These are phyloP conservation scores for Saksenaea oblongispora DNA, from an alignment of 371 early-diverging fungal species.

Conservation along the genomic window DNA sequence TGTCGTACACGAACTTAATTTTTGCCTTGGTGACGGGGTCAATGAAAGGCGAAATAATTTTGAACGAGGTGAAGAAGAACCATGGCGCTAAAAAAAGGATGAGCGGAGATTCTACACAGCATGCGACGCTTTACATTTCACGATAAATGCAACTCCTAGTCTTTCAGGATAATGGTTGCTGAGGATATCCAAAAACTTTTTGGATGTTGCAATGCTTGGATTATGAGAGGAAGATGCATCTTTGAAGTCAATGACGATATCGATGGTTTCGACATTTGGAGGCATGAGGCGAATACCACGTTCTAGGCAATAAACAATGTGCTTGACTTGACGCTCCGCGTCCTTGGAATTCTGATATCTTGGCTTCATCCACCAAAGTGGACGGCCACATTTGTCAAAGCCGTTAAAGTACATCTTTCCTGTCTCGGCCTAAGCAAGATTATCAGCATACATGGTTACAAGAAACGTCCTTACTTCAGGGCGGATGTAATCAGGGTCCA, in stretches of 20 bases:
- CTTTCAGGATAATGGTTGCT: conserved; percentile 84
- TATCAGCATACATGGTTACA: background rate
- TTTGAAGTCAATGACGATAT: conserved; percentile 76
- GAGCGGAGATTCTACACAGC: conserved; percentile 27
- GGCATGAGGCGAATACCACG: conserved; percentile 73
- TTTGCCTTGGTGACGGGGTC: conserved; percentile 86
- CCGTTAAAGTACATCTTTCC: conserved; percentile 82
- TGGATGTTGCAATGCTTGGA: conserved; percentile 65
- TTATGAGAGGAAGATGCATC: conserved; percentile 60
- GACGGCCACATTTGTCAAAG: conserved; percentile 60
- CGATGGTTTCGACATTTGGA: conserved; percentile 57
- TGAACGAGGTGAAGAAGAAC: conserved; percentile 77
- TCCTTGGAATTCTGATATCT: conserved; percentile 75
- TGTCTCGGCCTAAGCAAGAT: conserved; percentile 44
- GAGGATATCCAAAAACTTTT: conserved; percentile 69
- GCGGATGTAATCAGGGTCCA: conserved; percentile 64
- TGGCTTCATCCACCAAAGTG: conserved; percentile 65
- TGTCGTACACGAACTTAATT: conserved; percentile 69
- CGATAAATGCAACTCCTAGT: conserved; percentile 57
- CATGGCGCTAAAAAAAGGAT: conserved; percentile 61
- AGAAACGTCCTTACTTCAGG: conserved; percentile 16
- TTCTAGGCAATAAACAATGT: conserved; percentile 76
- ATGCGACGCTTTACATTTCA: conserved; percentile 68
- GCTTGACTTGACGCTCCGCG: conserved; percentile 66
- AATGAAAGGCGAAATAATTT: conserved; percentile 78